Base-by-base conservation (phyloP, 345 rosid genomes). In the Chamaenerion angustifolium region DNA sequence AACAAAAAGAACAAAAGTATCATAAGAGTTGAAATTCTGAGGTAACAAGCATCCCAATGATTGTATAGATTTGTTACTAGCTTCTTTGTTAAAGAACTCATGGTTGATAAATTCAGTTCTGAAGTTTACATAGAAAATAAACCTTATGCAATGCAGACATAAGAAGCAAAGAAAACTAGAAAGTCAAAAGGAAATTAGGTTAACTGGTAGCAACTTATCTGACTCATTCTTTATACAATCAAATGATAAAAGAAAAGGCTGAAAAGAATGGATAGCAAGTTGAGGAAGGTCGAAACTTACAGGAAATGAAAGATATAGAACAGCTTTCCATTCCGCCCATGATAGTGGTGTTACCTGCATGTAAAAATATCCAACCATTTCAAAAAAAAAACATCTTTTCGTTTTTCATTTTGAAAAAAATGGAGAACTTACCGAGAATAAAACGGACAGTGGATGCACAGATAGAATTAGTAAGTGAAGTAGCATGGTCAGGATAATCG, bases 281-380 rank as follows among this genome's bases (percentile, higher is more conserved):
- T 16, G 16, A 35, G 6, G 17, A 16, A 21, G 6, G 45, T 13
- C 12, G 12, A 18, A 23, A 58, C 95, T 31, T 76, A 92, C 99
- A 35, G 96, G 98, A 71, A 92, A 88, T 15, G 98, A 92, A 69
- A 92, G 96, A 74, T 84, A 88, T 16, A 88, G 60, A 67, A 92
- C 74, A 11, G 73, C 75, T 4, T 70, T 79, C 95, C 98, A 92
- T 54, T 92, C 96, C 18, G 68, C 76, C 99, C 85, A 92, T 51
- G 99, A 92, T 57, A 92, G 67, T 5, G 95, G 95, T 10, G 94
- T 88, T 49, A 92, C 96, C 99, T 92, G 77, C 65, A 56, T 40
- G 40, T 37, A 45, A 66, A 61, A 52, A 49, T 7, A 31, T 51
- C 6, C 12, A 63, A 61, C 18, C 46, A 58, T 42, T 57, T 64